Evolutionary conservation across 768 basidiomycete species (phyloP), one percentile per base, ranked within the genome.

Genomic region (Mycena sanguinolenta): DNA sequence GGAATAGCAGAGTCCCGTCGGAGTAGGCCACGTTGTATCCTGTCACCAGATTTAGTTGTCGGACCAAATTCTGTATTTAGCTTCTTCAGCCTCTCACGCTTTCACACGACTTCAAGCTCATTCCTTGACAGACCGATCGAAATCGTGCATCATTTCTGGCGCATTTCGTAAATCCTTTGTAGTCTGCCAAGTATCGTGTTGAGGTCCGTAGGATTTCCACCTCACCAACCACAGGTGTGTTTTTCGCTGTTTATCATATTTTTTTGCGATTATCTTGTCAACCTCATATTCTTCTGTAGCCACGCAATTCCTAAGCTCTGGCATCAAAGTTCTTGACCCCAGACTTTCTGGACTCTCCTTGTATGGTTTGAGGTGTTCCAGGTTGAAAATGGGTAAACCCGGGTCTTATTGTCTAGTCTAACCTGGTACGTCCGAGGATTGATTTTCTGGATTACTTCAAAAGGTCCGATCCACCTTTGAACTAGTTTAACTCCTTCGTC

Each of bases 101-200:
- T n/a, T n/a, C n/a, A n/a, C n/a, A n/a, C n/a, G n/a, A n/a, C n/a
- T n/a, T 52, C 50, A 52, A 23, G 4, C 50, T 23, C 50, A 23
- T 10, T 49, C n/a, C 19, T 49, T 49, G 50, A 23, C 23, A 10
- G 50, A 52, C 50, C 25, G n/a, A 6, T 3, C 3, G 50, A 23
- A 52, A 2, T 52, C 50, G 50, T 23, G 50, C 50, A 52, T 52
- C 53, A n/a, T n/a, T n/a, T n/a, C n/a, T n/a, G n/a, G n/a, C n/a
- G n/a, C n/a, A n/a, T n/a, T n/a, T n/a, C n/a, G 53, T 19, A 54
- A 30, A 25, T 54, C 53, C 53, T 54, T 54, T 25, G 25, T 25
- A 23, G 53, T 54, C 19, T 54, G 53, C 53, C 53, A 54, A 23
- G 53, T 27, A 19, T 54, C 53, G 27, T 25, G 28, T 19, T 54